phyloP scores from a whole-genome alignment of 768 basidiomycete genomes.

The Auriscalpium microsporum region DNA sequence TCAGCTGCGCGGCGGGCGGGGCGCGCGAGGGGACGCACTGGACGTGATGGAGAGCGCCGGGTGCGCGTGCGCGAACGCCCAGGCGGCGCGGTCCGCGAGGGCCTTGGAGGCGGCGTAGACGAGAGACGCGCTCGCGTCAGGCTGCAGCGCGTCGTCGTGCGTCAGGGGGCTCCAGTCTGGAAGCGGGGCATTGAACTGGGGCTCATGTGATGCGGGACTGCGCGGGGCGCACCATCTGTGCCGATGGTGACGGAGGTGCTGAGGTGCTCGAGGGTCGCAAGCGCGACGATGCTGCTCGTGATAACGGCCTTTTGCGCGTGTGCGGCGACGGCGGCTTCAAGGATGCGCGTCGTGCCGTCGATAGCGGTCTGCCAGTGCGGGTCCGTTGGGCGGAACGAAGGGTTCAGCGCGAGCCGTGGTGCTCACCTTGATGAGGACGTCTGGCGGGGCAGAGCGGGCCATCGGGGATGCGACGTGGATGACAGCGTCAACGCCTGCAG shows the following conservation, averaged over 20 bases:
- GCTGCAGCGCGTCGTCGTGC: constrained; percentile 22
- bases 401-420: not conserved
- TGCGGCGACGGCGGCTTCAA: constrained; percentile 1
- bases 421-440: constrained; percentile 8
- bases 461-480: constrained; percentile 13
- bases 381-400: not conserved
- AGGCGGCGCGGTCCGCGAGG: constrained; percentile 18
- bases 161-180: constrained; percentile 29
- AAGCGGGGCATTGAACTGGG: not conserved
- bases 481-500: constrained; percentile 8
- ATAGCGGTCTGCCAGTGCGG: constrained; percentile 1
- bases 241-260: not conserved
- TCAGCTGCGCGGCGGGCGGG: too few relatives aligned
- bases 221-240: not conserved
- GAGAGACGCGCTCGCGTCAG: constrained; percentile 14
- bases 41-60: constrained; percentile 19
- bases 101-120: constrained; percentile 32
- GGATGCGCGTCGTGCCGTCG: constrained; percentile 7
- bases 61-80: constrained; percentile 20
- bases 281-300: constrained; percentile 5
- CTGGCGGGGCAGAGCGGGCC: not conserved
- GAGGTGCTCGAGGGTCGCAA: not conserved
- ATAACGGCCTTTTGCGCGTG: constrained; percentile 7
- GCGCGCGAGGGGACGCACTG: not conserved
- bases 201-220: not conserved